Percentiles rank a stretch among this genome's conserved stretches.
These are phyloP conservation scores for Aulographum hederae DNA, from an alignment of 2,329 filamentous ascomycete genomes.

Conservation along the genomic window DNA sequence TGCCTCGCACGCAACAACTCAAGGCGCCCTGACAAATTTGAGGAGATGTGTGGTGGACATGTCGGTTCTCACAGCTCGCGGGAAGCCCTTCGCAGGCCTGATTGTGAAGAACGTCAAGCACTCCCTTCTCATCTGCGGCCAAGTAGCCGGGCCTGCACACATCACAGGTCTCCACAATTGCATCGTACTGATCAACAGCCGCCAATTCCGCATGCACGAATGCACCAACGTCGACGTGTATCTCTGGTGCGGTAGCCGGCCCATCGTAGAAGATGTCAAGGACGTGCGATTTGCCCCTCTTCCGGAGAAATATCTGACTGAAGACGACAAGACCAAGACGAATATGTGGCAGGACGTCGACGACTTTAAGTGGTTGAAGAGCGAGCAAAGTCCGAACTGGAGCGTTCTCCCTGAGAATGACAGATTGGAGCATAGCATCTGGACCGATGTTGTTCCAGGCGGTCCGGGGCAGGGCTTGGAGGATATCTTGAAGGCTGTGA, in stretches of 20 bases:
- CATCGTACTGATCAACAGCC: slow-evolving; percentile 58
- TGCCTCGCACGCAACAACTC: slow-evolving; percentile 51
- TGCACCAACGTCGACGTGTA: slow-evolving; percentile 70
- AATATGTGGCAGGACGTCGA: slow-evolving; percentile 71
- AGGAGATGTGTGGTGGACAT: slow-evolving; percentile 62
- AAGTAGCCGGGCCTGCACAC: slow-evolving; percentile 64
- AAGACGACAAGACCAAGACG: neutral
- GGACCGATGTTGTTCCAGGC: slow-evolving; percentile 1
- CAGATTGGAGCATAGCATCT: slow-evolving; percentile 13
- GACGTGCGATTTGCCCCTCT: slow-evolving; percentile 63
- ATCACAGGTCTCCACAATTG: slow-evolving; percentile 58
- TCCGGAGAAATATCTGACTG: slow-evolving; percentile 26
- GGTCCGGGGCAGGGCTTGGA: neutral
- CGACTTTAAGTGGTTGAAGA: slow-evolving; percentile 94
- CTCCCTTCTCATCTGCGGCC: slow-evolving; percentile 56
- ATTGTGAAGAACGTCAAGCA: slow-evolving; percentile 50
- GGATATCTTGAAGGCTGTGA: neutral
- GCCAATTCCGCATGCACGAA: slow-evolving; percentile 89
- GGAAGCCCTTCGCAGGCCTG: slow-evolving; percentile 43
- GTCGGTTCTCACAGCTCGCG: slow-evolving; percentile 25
- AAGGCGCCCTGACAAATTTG: slow-evolving; percentile 55
- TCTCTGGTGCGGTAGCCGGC: slow-evolving; percentile 60
- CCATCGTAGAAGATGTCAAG: slow-evolving; percentile 83
- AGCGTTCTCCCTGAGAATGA: slow-evolving; percentile 43
- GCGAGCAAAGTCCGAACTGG: slow-evolving; percentile 80